These are phyloP conservation scores for Phytophthora fragariaefolia DNA, from an alignment of 352 stramenopile genomes.

Conservation along the genomic window DNA sequence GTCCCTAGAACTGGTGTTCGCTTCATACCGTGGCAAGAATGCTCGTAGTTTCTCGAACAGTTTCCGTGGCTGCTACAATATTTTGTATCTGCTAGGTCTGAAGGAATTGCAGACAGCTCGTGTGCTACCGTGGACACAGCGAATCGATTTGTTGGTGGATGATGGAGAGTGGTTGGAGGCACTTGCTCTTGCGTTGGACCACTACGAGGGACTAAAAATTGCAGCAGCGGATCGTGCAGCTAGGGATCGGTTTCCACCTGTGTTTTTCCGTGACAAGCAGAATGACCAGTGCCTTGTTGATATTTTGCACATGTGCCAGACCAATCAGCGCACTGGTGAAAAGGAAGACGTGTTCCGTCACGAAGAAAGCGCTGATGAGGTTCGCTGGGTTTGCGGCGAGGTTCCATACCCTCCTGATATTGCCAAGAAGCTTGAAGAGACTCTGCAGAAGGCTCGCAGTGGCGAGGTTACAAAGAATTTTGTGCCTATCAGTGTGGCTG, in stretches of 20 bases:
- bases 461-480: slow-evolving; percentile 89
- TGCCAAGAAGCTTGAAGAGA: slow-evolving; percentile 86
- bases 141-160: slow-evolving; percentile 95
- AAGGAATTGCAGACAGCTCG: slow-evolving; percentile 93
- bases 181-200: slow-evolving; percentile 94
- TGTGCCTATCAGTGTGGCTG: slow-evolving; percentile 89
- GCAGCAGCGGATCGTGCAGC: slow-evolving; percentile 80
- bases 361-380: slow-evolving; percentile 84
- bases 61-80: slow-evolving; percentile 94
- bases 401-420: slow-evolving; percentile 81
- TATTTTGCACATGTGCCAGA: slow-evolving; percentile 91
- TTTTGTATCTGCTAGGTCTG: slow-evolving; percentile 93
- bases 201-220: slow-evolving; percentile 94
- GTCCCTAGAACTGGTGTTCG: slow-evolving; percentile 93
- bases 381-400: slow-evolving; percentile 85
- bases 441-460: slow-evolving; percentile 82
- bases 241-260: slow-evolving; percentile 83
- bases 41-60: slow-evolving; percentile 84
- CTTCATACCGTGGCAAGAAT: slow-evolving; percentile 90
- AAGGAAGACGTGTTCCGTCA: slow-evolving; percentile 89
- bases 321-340: slow-evolving; percentile 87
- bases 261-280: slow-evolving; percentile 90
- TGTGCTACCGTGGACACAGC: slow-evolving; percentile 92
- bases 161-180: slow-evolving; percentile 98
- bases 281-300: slow-evolving; percentile 92